phyloP scores from a whole-genome alignment of 2,329 filamentous ascomycete genomes.

The Penicillium sumatraense region DNA sequence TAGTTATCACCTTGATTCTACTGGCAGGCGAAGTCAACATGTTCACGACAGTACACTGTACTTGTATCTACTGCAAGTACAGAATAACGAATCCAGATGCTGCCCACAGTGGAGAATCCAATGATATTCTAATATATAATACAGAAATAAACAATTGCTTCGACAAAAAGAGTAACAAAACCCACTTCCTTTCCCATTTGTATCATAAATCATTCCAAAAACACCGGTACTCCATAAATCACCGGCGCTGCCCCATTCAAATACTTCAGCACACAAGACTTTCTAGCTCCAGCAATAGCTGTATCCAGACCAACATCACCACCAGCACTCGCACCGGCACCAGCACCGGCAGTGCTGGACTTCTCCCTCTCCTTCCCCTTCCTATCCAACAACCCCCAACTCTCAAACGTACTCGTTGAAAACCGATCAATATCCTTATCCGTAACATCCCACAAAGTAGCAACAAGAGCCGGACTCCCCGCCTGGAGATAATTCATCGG shows the following conservation, averaged over 20 bases:
- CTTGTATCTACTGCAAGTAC: neutral
- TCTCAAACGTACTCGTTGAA: constrained; percentile 75
- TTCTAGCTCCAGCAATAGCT: constrained; percentile 75
- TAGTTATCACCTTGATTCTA: too few species aligned
- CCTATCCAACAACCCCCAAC: constrained; percentile 81
- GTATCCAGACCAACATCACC: constrained; percentile 67
- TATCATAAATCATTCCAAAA: constrained; percentile 55
- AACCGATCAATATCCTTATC: constrained; percentile 97
- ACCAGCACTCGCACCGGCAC: constrained; percentile 5
- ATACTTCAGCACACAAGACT: constrained; percentile 84
- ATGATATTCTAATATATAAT: too few species aligned
- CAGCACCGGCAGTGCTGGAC: constrained; percentile 3
- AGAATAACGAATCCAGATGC: constrained; percentile 15
- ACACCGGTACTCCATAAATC: constrained; percentile 93
- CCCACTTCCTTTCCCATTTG: neutral
- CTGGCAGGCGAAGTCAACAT: neutral
- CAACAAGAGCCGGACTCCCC: constrained; percentile 82
- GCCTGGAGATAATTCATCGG: constrained; percentile 91
- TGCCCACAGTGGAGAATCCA: constrained; percentile 22
- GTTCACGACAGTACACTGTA: neutral
- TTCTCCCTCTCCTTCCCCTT: constrained; percentile 41
- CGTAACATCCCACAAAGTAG: constrained; percentile 96
- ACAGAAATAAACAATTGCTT: too few species aligned
- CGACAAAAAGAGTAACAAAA: neutral
- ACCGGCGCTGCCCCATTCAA: constrained; percentile 92